These are phyloP conservation scores for Talaromyces nanjingensis DNA, from an alignment of 495 filamentous ascomycete genomes.

Conservation along the genomic window DNA sequence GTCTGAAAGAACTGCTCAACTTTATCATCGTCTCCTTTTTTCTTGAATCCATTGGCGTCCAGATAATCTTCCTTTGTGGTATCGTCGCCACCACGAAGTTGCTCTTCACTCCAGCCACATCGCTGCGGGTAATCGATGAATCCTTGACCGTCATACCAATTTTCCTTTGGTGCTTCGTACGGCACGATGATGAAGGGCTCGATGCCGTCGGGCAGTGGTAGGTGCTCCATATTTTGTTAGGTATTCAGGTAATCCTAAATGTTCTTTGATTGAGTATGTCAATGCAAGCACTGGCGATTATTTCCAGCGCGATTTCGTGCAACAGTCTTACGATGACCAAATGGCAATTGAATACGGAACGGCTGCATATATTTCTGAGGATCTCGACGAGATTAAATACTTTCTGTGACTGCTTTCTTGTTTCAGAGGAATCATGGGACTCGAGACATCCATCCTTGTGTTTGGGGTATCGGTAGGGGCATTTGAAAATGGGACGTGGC, in stretches of 20 bases:
- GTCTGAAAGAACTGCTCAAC: slow-evolving; percentile 8
- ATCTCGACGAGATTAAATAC: not conserved
- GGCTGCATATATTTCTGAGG: too few species aligned
- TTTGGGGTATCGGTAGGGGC: not conserved
- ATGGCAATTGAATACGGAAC: too few species aligned
- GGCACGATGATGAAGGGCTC: not conserved
- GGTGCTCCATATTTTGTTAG: slow-evolving; percentile 1
- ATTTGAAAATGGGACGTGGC: not conserved
- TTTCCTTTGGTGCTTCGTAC: not conserved
- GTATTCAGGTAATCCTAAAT: not conserved
- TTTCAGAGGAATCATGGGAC: too few species aligned
- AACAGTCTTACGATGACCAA: too few species aligned
- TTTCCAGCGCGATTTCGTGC: too few species aligned
- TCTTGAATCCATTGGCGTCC: not conserved
- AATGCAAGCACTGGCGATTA: too few species aligned
- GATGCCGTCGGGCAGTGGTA: not conserved
- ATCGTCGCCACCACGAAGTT: not conserved
- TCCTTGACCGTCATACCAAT: slow-evolving; percentile 4
- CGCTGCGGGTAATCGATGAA: slow-evolving; percentile 2
- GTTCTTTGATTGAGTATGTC: too few species aligned
- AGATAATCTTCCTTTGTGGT: not conserved
- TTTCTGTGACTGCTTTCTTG: not conserved
- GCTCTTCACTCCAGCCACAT: slow-evolving; percentile 3
- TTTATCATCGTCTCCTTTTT: not conserved
- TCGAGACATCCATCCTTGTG: not conserved